phyloP scores from a whole-genome alignment of 2,329 filamentous ascomycete genomes.

The Dissoconium aciculare region DNA sequence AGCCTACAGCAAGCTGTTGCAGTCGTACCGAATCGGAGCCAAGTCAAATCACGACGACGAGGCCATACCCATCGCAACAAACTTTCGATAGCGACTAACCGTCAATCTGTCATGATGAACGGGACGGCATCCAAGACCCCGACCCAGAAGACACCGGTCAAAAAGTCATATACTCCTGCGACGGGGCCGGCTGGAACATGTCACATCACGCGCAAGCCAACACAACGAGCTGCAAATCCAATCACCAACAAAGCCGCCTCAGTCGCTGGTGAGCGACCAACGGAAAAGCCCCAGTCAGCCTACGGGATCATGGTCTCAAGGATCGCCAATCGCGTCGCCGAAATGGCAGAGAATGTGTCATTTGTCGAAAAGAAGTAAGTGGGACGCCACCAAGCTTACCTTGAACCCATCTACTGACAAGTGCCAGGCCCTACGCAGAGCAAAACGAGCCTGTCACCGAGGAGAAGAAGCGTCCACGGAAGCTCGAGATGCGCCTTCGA shows the following conservation, averaged over 20 bases:
- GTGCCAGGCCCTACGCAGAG: constrained; percentile 13
- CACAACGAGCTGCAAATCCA: constrained; percentile 15
- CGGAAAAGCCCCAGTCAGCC: constrained; percentile 25
- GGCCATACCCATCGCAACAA: too few species aligned
- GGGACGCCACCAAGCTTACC: neutral
- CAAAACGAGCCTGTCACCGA: constrained; percentile 14
- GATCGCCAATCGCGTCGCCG: constrained; percentile 37
- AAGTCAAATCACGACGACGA: too few species aligned
- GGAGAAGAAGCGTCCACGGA: constrained; percentile 31
- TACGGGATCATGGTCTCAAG: constrained; percentile 38
- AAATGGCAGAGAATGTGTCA: constrained; percentile 39
- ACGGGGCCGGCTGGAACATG: constrained; percentile 11
- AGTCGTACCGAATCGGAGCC: too few species aligned
- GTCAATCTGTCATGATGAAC: too few species aligned
- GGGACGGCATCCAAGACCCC: constrained; percentile 15
- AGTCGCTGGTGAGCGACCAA: constrained; percentile 19
- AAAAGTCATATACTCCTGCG: constrained; percentile 10
- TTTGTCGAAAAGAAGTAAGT: constrained; percentile 31
- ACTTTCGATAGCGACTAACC: too few species aligned
- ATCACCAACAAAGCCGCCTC: constrained; percentile 23
- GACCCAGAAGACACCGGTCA: constrained; percentile 12
- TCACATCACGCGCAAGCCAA: constrained; percentile 9
- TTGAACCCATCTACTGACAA: neutral
- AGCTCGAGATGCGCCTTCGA: constrained; percentile 36
- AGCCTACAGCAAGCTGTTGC: too few species aligned